phyloP scores from a whole-genome alignment of 208 protist genomes.

The Crithidia expoeki region DNA sequence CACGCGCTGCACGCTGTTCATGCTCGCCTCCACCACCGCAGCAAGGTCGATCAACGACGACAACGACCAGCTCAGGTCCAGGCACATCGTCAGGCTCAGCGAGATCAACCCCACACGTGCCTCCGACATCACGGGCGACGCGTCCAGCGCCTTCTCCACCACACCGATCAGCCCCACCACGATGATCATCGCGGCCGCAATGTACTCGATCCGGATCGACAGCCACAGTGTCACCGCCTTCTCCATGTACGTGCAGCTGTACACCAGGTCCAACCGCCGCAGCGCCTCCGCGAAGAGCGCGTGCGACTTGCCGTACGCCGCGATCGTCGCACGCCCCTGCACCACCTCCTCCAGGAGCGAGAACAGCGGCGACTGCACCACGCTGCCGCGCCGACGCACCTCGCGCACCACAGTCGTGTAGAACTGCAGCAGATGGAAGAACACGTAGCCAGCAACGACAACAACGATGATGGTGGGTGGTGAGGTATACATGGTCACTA shows the following conservation, averaged over 20 bases:
- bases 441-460: constrained; percentile 61
- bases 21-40: constrained; percentile 69
- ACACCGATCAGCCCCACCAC: constrained; percentile 54
- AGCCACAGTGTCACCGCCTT: constrained; percentile 88
- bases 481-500: constrained; percentile 46
- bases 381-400: constrained; percentile 83
- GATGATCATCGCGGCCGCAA: constrained; percentile 73
- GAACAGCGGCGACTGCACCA: constrained; percentile 93
- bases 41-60: constrained; percentile 60
- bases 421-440: constrained; percentile 90
- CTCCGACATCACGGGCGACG: constrained; percentile 18
- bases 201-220: constrained; percentile 82
- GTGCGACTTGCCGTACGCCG: constrained; percentile 54
- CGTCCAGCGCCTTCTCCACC: constrained; percentile 35
- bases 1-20: constrained; percentile 88
- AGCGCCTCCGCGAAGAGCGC: constrained; percentile 45
- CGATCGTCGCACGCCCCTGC: constrained; percentile 85
- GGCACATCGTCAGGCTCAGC: constrained; percentile 60
- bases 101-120: constrained; percentile 62
- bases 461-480: constrained; percentile 55
- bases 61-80: constrained; percentile 61
- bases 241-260: constrained; percentile 51
- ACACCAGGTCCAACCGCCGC: constrained; percentile 56
- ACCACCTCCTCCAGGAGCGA: constrained; percentile 92
- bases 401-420: constrained; percentile 89